Evolutionary conservation across 345 rosid genomes (phyloP).

Genomic region (Physaria fendleri): DNA sequence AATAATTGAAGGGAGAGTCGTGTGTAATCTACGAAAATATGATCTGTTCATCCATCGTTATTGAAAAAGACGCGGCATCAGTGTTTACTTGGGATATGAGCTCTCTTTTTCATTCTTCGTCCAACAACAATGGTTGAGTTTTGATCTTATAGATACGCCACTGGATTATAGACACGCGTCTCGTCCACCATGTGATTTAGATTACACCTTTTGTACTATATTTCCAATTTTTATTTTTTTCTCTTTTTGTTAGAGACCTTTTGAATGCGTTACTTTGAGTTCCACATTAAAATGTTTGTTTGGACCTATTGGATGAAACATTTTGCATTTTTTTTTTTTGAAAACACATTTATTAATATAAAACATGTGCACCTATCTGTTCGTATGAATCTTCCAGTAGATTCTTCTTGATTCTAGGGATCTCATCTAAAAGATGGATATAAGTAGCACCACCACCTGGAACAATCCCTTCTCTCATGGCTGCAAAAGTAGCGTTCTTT

Average conservation of each 20-base stretch:
- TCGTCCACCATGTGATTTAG: background rate
- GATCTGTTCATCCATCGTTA: conserved; percentile 13
- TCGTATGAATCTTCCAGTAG: conserved; percentile 57
- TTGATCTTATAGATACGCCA: background rate
- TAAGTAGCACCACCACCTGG: conserved; percentile 94
- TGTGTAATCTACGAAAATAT: conserved; percentile 25
- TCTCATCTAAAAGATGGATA: conserved; percentile 59
- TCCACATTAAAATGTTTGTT: background rate
- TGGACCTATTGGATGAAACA: background rate
- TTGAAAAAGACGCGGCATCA: conserved; percentile 15
- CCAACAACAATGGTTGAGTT: conserved; percentile 13
- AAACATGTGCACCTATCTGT: conserved; percentile 50
- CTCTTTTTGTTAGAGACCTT: no score
- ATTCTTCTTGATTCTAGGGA: conserved; percentile 41
- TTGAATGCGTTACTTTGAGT: no score
- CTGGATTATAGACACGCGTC: conserved; percentile 12
- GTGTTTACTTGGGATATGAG: conserved; percentile 27
- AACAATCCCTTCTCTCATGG: conserved; percentile 82
- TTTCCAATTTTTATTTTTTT: no score
- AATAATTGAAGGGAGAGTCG: background rate
- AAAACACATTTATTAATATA: background rate
- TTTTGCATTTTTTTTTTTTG: no score
- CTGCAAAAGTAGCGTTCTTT: conserved; percentile 88
- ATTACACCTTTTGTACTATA: background rate
- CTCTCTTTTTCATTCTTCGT: background rate